Base-by-base conservation (phyloP, 2,329 filamentous ascomycete species). In the Aspergillus clavatus region DNA sequence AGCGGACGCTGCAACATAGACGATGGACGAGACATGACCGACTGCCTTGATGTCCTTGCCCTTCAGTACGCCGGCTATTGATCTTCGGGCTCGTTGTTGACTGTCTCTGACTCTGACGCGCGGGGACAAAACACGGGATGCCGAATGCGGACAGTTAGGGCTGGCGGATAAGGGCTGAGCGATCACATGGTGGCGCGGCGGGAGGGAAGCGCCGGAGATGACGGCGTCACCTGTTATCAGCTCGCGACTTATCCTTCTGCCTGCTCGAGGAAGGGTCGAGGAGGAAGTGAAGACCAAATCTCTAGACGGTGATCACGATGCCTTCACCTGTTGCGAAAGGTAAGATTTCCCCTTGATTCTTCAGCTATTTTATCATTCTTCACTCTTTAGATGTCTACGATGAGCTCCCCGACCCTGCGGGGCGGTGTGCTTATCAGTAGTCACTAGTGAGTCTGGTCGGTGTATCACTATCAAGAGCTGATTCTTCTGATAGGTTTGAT, bases 1-100 rank as follows among this genome's bases (percentile, higher is more conserved):
- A 97, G 73, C 23, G 76, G 77, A 44, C 80, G 75, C 62, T 75
- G 72, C 7, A 74, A 64, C 12, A 71, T 66, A 18, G 69, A 61
- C 22, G 66, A 71, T 44, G 67, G 70, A 38, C 77, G 75, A 40
- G 77, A 77, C 78, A 80, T 80, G 21, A 27, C 60, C 8, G 19
- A 12, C 11, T 7, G 21, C 5, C 29, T 27, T 37, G 19, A 37
- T 29, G 10, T 23, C 16, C 7, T 2, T 8, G 8, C 16, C 11
- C 16, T 37, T 22, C 27, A 26, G 23, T 40, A 45, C 41, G 33
- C 29, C 21, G 44, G 42, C 16, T 11, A 5, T 10, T 7, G 18
- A 11, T 10, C 11, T 18, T 5, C 10, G 29, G 14, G 16, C 11
- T 35, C 3, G 7, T 19, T 41, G 47, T 54, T 58, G 50, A 48